Evolutionary conservation across 768 basidiomycete species (phyloP).

Genomic region (Amanita brunnescens): DNA sequence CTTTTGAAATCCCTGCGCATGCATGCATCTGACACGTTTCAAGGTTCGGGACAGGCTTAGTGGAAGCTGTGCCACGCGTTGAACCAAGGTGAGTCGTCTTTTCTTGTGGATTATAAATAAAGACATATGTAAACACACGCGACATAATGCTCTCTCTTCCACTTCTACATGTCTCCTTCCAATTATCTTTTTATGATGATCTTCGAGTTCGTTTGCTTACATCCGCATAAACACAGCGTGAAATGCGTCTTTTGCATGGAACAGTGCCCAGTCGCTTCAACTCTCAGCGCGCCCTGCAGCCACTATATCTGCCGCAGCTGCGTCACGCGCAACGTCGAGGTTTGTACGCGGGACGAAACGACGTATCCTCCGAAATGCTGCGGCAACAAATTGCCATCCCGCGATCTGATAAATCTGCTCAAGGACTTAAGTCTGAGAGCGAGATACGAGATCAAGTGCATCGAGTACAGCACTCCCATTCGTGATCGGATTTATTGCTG

Average conservation of each 20-base stretch:
- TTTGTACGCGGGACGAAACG: conserved; percentile 39
- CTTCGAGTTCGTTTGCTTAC: not conserved
- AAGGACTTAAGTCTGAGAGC: not conserved
- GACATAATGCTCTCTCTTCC: too few relatives aligned
- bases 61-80: not conserved
- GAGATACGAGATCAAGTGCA: not conserved
- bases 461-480: conserved; percentile 3
- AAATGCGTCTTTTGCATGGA: conserved; percentile 38
- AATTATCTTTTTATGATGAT: too few relatives aligned
- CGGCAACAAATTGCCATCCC: conserved; percentile 14
- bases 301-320: conserved; percentile 43
- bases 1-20: not conserved
- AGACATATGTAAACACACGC: too few relatives aligned
- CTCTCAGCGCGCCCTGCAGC: conserved; percentile 32
- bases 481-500: conserved; percentile 6
- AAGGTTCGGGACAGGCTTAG: not conserved
- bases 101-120: conserved; percentile 22
- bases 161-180: too few relatives aligned
- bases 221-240: conserved; percentile 12
- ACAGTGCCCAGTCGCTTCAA: conserved; percentile 10
- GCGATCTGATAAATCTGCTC: conserved; percentile 7
- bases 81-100: conserved; percentile 1
- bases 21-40: not conserved
- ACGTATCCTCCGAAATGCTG: conserved; percentile 48
- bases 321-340: conserved; percentile 28